A percentile compares a stretch with the other conserved stretches of the same genome.
Evolutionary conservation across 2,329 filamentous ascomycete species (phyloP).

Genomic region (Phaeosphaeria sp.): DNA sequence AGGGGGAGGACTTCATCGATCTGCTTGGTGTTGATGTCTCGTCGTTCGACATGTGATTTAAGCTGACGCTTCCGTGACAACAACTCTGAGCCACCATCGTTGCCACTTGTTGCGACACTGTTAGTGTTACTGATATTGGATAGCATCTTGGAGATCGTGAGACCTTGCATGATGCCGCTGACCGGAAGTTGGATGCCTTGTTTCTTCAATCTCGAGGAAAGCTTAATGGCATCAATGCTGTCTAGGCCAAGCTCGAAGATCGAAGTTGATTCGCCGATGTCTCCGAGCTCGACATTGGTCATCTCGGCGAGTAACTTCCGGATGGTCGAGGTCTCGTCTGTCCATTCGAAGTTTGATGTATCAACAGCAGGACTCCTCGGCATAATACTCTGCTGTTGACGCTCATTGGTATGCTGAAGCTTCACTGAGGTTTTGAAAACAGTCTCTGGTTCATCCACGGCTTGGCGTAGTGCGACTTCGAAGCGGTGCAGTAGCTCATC

Average conservation of each 20-base stretch:
- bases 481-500: constrained; percentile 54
- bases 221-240: constrained; percentile 88
- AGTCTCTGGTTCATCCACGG: constrained; percentile 43
- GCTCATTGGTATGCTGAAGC: neutral
- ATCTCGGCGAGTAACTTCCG: constrained; percentile 69
- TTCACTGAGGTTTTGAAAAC: constrained; percentile 21
- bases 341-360: constrained; percentile 64
- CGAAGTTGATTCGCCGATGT: constrained; percentile 66
- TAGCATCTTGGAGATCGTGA: constrained; percentile 71
- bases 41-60: constrained; percentile 51
- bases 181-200: constrained; percentile 68
- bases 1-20: constrained; percentile 72
- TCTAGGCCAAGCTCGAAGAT: constrained; percentile 87
- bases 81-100: constrained; percentile 19
- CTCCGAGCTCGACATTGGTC: constrained; percentile 59
- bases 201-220: constrained; percentile 74
- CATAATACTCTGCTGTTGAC: neutral
- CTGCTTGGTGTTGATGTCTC: constrained; percentile 43
- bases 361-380: neutral
- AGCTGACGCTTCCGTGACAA: constrained; percentile 29
- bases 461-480: constrained; percentile 45
- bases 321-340: constrained; percentile 58
- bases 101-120: neutral
- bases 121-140: constrained; percentile 16
- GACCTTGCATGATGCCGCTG: constrained; percentile 77